Evolutionary conservation across 2,329 filamentous ascomycete species (phyloP).

Genomic region (Drechslerella stenobrocha): DNA sequence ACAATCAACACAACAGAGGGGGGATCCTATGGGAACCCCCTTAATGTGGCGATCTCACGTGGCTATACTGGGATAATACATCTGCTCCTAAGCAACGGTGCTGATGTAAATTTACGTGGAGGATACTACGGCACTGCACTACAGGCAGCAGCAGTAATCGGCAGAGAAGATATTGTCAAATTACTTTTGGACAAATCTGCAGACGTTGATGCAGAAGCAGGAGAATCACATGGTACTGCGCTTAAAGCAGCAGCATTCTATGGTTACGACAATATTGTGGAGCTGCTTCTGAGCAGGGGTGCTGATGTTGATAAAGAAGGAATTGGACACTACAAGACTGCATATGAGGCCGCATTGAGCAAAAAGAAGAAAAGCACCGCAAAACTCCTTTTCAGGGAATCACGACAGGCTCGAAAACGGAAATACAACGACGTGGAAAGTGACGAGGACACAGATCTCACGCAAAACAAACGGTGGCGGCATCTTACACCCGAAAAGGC

Average conservation of each 20-base stretch:
- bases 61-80: neutral
- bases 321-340: too few relatives aligned
- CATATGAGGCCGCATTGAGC: too few relatives aligned
- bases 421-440: too few relatives aligned
- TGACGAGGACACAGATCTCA: too few relatives aligned
- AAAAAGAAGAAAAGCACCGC: too few relatives aligned
- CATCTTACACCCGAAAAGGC: too few relatives aligned
- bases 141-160: constrained; percentile 32
- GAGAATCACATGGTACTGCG: constrained; percentile 29
- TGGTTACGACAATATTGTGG: neutral
- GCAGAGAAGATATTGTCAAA: constrained; percentile 40
- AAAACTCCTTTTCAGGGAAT: too few relatives aligned
- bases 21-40: neutral
- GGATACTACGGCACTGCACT: constrained; percentile 37
- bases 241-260: constrained; percentile 17
- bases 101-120: constrained; percentile 29
- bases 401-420: too few relatives aligned
- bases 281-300: neutral
- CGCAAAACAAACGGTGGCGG: too few relatives aligned
- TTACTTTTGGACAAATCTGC: constrained; percentile 46
- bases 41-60: neutral
- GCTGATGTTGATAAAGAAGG: neutral
- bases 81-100: neutral
- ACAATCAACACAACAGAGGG: neutral
- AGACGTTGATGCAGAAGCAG: constrained; percentile 18